A percentile compares a stretch with the other conserved stretches of the same genome.
Conservation (phyloP, 176 grass and related monocot species). For the Avena insularis region DNA sequence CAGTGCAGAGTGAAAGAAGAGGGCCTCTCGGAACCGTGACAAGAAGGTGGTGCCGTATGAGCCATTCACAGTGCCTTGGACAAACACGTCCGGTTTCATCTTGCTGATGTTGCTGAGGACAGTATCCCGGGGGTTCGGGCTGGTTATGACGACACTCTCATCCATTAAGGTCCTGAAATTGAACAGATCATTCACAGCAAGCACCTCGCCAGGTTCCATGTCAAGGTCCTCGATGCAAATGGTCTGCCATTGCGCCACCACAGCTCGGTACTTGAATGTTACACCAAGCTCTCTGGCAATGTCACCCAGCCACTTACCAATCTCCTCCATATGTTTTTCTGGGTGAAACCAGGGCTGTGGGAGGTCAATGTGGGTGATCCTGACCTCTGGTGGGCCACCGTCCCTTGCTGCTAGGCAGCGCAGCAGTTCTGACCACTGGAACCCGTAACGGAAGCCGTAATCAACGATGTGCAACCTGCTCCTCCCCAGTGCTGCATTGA, state of each 20-base stretch:
- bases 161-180: conserved; percentile 57
- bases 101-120: conserved; percentile 50
- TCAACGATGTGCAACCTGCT: conserved; percentile 59
- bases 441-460: conserved; percentile 43
- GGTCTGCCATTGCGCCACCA: conserved; percentile 41
- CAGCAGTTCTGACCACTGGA: conserved; percentile 59
- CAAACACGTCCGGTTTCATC: conserved; percentile 47
- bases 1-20: conserved; percentile 49
- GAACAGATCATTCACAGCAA: conserved; percentile 50
- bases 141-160: conserved; percentile 44
- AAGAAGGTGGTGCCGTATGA: conserved; percentile 50
- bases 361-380: conserved; percentile 54
- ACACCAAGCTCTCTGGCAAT: conserved; percentile 44
- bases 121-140: conserved; percentile 43
- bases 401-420: conserved; percentile 7
- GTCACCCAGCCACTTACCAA: conserved; percentile 44
- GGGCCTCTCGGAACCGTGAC: conserved; percentile 51
- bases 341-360: conserved; percentile 54
- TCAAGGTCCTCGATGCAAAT: conserved; percentile 39
- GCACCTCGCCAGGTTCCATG: conserved; percentile 48
- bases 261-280: conserved; percentile 52
- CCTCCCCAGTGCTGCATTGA: conserved; percentile 31
- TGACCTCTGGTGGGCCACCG: conserved; percentile 44
- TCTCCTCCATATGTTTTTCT: conserved; percentile 39
- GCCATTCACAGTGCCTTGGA: conserved; percentile 52